These are phyloP conservation scores for Acacia confusa DNA, from an alignment of 306 rosid genomes.

Conservation along the genomic window DNA sequence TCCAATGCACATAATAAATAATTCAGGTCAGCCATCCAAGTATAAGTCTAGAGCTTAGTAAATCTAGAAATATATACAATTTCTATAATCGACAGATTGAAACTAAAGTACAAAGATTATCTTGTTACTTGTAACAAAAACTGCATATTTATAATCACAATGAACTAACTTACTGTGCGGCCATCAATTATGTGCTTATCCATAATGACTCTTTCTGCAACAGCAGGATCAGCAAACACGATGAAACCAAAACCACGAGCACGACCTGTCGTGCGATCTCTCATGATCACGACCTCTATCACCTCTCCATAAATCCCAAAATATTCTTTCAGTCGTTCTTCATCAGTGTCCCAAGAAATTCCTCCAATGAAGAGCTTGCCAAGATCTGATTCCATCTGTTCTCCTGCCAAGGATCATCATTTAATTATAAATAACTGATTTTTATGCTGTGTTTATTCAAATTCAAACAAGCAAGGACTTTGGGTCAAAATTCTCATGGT, in stretches of 20 bases:
- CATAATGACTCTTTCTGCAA: slow-evolving; percentile 84
- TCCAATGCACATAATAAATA: slow-evolving; percentile 37
- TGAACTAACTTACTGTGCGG: slow-evolving; percentile 71
- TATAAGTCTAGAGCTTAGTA: not conserved
- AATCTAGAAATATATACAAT: not conserved
- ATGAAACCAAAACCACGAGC: slow-evolving; percentile 95
- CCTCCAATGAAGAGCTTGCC: slow-evolving; percentile 99
- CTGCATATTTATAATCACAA: not conserved
- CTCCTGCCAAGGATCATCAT: slow-evolving; percentile 45
- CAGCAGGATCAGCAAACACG: slow-evolving; percentile 82
- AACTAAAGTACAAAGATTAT: slow-evolving; percentile 14
- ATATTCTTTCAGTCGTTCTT: slow-evolving; percentile 84
- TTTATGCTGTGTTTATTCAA: not conserved
- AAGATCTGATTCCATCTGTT: slow-evolving; percentile 89
- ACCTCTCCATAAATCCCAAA: slow-evolving; percentile 88
- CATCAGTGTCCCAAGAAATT: slow-evolving; percentile 97
- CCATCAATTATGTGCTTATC: slow-evolving; percentile 91
- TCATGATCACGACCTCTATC: slow-evolving; percentile 93
- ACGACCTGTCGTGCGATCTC: slow-evolving; percentile 93
- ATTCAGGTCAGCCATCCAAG: slow-evolving; percentile 18
- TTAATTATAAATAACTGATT: slow-evolving; percentile 27
- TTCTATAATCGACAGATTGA: slow-evolving; percentile 10
- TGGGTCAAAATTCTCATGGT: slow-evolving; percentile 31
- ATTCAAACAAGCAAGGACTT: slow-evolving; percentile 19
- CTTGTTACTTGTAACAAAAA: not conserved